Evolutionary conservation across 257 asterid species (phyloP), one percentile per base, ranked within the genome.

Genomic region (Plectranthus barbatus): DNA sequence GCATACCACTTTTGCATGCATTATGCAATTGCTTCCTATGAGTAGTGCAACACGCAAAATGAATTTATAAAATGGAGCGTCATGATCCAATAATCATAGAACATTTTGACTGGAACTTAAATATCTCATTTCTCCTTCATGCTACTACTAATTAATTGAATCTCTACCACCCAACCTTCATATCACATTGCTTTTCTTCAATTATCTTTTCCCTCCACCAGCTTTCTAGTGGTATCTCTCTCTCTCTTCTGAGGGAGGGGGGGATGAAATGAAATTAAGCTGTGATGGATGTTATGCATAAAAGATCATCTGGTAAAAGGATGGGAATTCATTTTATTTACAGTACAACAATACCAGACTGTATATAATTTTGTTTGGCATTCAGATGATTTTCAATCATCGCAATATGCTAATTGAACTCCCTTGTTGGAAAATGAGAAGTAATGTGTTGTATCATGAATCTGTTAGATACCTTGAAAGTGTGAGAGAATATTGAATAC

Each of bases 1-100:
- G 14, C 37, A 36, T 39, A 37, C 9, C 46, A 37, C 68, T 62
- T 26, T 70, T 33, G 41, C 65, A 50, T 54, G 29, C 55, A 18
- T 56, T 50, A 10, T 74, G 50, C 41, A 63, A 34, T 67, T 51
- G 50, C 42, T 57, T 65, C 69, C 46, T 72, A 53, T 51, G 63
- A 59, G 29, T 41, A 19, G 42, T 33, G 56, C 62, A 56, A 55
- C 39, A 48, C 5, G 50, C 58, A 20, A 5, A 21, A 29, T 33
- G 49, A 34, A 24, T 59, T 46, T 55, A 64, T 45, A 37, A 18
- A 61, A 23, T 65, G 34, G 54, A 58, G 44, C 33, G 29, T 26
- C 17, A 39, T 39, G 42, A 39, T 68, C 18, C 13, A n/a, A 57
- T 17, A 47, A 20, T 21, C n/a, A 20, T 56, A 34, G 45, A 55